phyloP scores from a whole-genome alignment of 495 filamentous ascomycete species.

The Aspergillus affinis region DNA sequence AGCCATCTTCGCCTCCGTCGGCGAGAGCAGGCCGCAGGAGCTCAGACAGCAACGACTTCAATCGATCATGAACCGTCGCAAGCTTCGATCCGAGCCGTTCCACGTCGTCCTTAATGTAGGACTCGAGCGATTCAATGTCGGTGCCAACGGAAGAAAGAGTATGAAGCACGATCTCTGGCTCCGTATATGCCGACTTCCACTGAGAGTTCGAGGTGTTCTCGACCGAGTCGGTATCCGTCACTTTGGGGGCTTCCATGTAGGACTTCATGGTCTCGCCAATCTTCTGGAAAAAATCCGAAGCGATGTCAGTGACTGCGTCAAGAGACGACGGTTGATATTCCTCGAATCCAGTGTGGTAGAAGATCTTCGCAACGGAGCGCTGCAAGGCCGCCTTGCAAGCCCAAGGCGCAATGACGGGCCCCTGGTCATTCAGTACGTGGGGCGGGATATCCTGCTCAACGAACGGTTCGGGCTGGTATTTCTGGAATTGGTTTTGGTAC shows the following conservation, averaged over 20 bases:
- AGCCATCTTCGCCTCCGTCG: constrained; percentile 79
- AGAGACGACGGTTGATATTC: constrained; percentile 94
- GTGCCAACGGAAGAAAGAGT: constrained; percentile 77
- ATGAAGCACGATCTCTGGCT: constrained; percentile 85
- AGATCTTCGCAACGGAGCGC: constrained; percentile 87
- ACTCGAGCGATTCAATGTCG: constrained; percentile 77
- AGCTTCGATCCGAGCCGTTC: constrained; percentile 86
- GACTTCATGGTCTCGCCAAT: constrained; percentile 73
- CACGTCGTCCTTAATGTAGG: constrained; percentile 90
- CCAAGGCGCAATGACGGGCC: constrained; percentile 78
- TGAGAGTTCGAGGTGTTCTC: constrained; percentile 30
- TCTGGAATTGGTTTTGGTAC: constrained; percentile 97
- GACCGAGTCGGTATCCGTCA: constrained; percentile 43
- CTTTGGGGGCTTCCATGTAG: constrained; percentile 79
- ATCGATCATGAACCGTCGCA: constrained; percentile 81
- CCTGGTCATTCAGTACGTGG: constrained; percentile 82
- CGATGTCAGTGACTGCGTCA: constrained; percentile 86
- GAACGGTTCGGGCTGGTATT: constrained; percentile 92
- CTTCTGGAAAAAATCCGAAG: constrained; percentile 85
- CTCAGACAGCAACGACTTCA: constrained; percentile 86
- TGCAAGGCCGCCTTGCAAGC: constrained; percentile 81
- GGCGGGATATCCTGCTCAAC: constrained; percentile 79
- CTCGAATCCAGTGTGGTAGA: constrained; percentile 96
- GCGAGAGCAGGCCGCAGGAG: constrained; percentile 85
- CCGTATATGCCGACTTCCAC: constrained; percentile 67